Percentiles rank a stretch among this genome's conserved stretches.
Conservation (phyloP, 805 yeast species). For the Candida hungchunana region DNA sequence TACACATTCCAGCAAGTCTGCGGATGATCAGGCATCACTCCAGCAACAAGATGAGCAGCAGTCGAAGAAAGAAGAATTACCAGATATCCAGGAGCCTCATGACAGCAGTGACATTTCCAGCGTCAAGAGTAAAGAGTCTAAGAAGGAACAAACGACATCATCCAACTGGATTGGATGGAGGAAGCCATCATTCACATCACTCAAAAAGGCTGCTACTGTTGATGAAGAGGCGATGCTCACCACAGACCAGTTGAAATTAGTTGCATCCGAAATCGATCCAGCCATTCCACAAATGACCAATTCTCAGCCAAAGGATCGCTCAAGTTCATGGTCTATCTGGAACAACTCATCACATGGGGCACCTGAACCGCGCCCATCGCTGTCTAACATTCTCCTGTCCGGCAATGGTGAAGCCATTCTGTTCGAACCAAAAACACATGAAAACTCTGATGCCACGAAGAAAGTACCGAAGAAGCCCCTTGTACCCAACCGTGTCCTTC, state of each 20-base stretch:
- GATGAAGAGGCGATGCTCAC: conserved; percentile 13
- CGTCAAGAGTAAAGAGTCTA: conserved; percentile 9
- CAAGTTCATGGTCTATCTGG: conserved; percentile 28
- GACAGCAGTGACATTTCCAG: conserved; percentile 7
- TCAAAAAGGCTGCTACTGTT: conserved; percentile 16
- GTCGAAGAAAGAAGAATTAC: neutral
- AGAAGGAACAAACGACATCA: conserved; percentile 4
- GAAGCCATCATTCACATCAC: conserved; percentile 22
- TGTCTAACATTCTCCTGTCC: conserved; percentile 18
- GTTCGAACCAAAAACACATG: conserved; percentile 19
- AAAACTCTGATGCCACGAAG: conserved; percentile 1
- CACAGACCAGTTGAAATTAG: conserved; percentile 12
- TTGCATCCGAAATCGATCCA: conserved; percentile 6
- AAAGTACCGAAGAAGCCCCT: conserved; percentile 4
- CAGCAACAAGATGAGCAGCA: too few relatives aligned
- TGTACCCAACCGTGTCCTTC: conserved; percentile 24
- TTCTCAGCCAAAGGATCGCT: conserved; percentile 10
- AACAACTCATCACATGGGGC: conserved; percentile 10
- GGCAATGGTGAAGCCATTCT: conserved; percentile 24
- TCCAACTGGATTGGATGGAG: conserved; percentile 25
- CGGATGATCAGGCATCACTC: neutral
- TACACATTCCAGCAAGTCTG: conserved; percentile 7
- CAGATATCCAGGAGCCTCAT: too few relatives aligned
- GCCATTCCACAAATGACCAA: neutral
- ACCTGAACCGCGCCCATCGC: conserved; percentile 9